These are phyloP conservation scores for Hordeum pubiflorum DNA, from an alignment of 202 grass and related monocot species.

Conservation along the genomic window DNA sequence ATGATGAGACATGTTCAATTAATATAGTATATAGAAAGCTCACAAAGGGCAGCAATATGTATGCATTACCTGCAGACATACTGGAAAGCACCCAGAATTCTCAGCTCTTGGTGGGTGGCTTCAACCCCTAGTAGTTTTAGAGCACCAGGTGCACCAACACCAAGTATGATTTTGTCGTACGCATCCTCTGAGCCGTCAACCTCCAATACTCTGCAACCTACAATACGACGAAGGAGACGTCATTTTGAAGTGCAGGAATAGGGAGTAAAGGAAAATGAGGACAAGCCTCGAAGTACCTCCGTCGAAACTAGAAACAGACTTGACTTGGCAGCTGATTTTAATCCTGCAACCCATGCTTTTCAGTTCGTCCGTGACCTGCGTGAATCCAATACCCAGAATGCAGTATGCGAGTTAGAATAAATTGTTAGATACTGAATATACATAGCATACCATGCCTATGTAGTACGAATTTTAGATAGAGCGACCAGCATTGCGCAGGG, in stretches of 20 bases:
- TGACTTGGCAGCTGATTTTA: conserved; percentile 52
- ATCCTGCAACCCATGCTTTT: conserved; percentile 55
- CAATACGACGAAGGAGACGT: background rate
- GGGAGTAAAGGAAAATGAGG: background rate
- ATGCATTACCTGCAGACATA: conserved; percentile 50
- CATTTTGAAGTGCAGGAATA: background rate
- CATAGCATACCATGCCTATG: too few species aligned
- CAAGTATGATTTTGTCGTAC: conserved; percentile 56
- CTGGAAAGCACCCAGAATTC: conserved; percentile 72
- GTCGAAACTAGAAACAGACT: conserved; percentile 39
- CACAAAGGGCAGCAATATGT: background rate
- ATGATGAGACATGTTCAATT: background rate
- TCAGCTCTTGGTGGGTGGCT: conserved; percentile 59
- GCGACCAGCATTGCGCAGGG: too few species aligned
- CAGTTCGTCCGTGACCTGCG: conserved; percentile 31
- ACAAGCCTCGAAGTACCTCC: conserved; percentile 26
- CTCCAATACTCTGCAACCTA: conserved; percentile 39
- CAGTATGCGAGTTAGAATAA: background rate
- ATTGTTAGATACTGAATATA: background rate
- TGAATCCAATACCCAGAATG: background rate
- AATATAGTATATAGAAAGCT: too few species aligned
- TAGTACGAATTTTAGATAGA: too few species aligned
- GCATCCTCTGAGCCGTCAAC: conserved; percentile 44
- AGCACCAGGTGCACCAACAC: conserved; percentile 57
- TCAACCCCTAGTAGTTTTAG: conserved; percentile 50